Conservation (phyloP, 495 filamentous ascomycete genomes). For the Tuber aestivum region DNA sequence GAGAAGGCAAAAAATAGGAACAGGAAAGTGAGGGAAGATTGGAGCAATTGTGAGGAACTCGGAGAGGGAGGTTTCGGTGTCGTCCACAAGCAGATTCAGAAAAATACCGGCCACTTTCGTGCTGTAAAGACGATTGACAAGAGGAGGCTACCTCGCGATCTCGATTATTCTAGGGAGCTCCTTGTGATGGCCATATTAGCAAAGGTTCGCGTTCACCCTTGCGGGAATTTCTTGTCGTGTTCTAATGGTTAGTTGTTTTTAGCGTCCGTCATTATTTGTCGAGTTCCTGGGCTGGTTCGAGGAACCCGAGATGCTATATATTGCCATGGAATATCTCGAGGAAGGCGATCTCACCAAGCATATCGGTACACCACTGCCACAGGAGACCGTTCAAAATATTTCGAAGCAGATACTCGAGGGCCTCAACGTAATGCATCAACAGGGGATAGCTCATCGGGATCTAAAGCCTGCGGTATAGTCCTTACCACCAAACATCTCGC, state of each 20-base stretch:
- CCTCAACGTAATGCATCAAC: constrained; percentile 16
- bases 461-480: constrained; percentile 5
- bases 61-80: not conserved
- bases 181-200: not conserved
- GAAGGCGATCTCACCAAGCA: constrained; percentile 5
- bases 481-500: not conserved
- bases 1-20: not conserved
- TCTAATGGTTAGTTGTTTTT: not conserved
- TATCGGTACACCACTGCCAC: not conserved
- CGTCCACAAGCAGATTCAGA: not conserved
- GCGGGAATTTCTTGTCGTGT: not conserved
- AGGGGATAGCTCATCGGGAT: constrained; percentile 18
- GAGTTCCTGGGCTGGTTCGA: constrained; percentile 54
- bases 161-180: not conserved
- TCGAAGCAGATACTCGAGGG: constrained; percentile 18
- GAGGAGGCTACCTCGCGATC: not conserved
- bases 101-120: not conserved
- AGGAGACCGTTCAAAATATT: not conserved
- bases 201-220: not conserved
- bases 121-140: not conserved
- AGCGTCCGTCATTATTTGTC: constrained; percentile 38
- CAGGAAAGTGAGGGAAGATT: not conserved
- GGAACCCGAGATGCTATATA: not conserved
- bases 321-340: constrained; percentile 20
- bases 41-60: not conserved